Evolutionary conservation across 805 yeast genomes (phyloP).

Genomic region (Candida ficus): DNA sequence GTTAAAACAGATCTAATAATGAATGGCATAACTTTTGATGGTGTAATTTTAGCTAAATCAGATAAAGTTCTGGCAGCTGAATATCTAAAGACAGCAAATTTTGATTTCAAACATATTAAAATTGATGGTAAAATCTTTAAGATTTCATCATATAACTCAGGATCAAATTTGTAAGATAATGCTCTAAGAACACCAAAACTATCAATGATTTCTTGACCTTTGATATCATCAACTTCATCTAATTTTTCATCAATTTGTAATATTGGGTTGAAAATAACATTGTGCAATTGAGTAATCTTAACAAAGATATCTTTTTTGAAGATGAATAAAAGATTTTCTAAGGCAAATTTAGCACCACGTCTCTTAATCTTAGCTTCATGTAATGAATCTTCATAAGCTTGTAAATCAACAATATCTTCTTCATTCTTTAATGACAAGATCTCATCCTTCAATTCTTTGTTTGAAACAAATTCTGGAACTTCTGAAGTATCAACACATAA

Average conservation of each 20-base stretch:
- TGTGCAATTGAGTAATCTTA: constrained; percentile 60
- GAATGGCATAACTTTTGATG: constrained; percentile 68
- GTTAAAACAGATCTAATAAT: constrained; percentile 78
- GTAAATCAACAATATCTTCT: constrained; percentile 67
- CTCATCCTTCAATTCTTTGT: constrained; percentile 44
- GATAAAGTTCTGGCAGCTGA: constrained; percentile 89
- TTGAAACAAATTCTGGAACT: constrained; percentile 84
- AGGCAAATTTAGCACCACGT: constrained; percentile 72
- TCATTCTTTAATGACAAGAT: constrained; percentile 67
- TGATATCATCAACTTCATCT: constrained; percentile 34
- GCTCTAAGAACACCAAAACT: constrained; percentile 79
- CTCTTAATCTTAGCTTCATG: constrained; percentile 76
- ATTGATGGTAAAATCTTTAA: constrained; percentile 48
- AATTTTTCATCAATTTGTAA: constrained; percentile 28
- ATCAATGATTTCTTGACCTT: constrained; percentile 82
- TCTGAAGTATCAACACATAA: constrained; percentile 93
- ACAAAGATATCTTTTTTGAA: constrained; percentile 54
- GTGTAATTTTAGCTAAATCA: constrained; percentile 62
- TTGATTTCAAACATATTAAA: constrained; percentile 51
- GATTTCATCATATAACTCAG: constrained; percentile 43
- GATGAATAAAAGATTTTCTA: constrained; percentile 50
- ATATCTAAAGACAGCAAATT: constrained; percentile 79
- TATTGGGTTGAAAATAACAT: constrained; percentile 64
- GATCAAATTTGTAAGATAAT: constrained; percentile 56
- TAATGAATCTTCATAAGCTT: constrained; percentile 57